Evolutionary conservation across 305 asterid species (phyloP).

Genomic region (Fraxinus dipetala): DNA sequence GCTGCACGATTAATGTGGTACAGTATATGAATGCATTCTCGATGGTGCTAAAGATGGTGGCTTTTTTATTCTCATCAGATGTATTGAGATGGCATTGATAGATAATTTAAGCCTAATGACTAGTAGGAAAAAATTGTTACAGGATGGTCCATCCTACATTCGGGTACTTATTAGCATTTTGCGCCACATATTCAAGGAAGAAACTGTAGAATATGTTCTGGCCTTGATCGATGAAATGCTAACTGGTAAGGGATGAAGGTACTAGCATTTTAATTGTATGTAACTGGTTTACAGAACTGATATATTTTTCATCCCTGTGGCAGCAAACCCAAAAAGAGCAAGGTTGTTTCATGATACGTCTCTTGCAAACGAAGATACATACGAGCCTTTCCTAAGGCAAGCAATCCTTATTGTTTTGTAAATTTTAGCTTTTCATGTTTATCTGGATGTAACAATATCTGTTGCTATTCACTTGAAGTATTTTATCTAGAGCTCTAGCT

Average conservation of each 20-base stretch:
- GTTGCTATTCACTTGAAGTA: not conserved
- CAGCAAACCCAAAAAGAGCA: conserved; percentile 88
- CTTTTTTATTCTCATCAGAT: not conserved
- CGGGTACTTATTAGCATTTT: conserved; percentile 73
- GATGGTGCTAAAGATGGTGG: not conserved
- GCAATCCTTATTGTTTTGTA: conserved; percentile 18
- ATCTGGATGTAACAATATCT: conserved; percentile 6
- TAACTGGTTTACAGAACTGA: conserved; percentile 24
- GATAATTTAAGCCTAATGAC: conserved; percentile 1
- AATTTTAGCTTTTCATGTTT: conserved; percentile 17
- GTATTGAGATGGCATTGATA: not conserved
- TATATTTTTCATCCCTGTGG: conserved; percentile 19
- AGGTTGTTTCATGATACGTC: conserved; percentile 74
- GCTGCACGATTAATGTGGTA: conserved; percentile 20
- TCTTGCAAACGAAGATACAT: conserved; percentile 67
- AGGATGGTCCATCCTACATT: conserved; percentile 88
- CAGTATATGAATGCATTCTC: not conserved
- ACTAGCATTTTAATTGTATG: not conserved
- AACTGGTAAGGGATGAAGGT: conserved; percentile 46
- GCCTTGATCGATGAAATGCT: conserved; percentile 87
- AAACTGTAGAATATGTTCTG: conserved; percentile 81
- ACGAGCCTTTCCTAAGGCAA: conserved; percentile 89
- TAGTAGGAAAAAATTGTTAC: conserved; percentile 25
- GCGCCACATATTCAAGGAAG: conserved; percentile 80
- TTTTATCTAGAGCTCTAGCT: not conserved